These are phyloP conservation scores for Metarhizium robertsii DNA, from an alignment of 2,329 filamentous ascomycete genomes.

Conservation along the genomic window DNA sequence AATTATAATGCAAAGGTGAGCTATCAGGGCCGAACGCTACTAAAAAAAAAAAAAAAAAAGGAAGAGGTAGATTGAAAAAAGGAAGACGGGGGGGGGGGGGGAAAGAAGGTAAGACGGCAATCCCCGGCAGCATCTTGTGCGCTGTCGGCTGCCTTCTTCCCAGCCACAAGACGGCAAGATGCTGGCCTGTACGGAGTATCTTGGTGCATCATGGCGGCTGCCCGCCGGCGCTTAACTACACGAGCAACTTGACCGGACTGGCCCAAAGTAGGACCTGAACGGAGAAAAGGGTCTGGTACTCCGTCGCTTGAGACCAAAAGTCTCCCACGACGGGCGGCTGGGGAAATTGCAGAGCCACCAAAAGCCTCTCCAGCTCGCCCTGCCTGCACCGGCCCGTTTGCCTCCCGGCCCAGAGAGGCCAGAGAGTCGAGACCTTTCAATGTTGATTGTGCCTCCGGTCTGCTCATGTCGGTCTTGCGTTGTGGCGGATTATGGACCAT, in stretches of 20 bases:
- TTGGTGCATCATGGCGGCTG: background rate
- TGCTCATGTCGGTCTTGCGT: too few relatives aligned
- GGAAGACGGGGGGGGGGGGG: too few relatives aligned
- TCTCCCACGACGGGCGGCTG: background rate
- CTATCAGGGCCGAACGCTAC: background rate
- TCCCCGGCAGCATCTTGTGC: background rate
- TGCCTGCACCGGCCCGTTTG: background rate
- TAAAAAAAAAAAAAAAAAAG: background rate
- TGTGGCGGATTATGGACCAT: too few relatives aligned
- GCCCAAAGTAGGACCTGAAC: too few relatives aligned
- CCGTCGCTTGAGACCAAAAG: too few relatives aligned
- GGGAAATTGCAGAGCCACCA: background rate
- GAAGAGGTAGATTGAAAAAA: background rate
- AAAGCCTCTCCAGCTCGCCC: too few relatives aligned
- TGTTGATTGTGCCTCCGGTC: background rate
- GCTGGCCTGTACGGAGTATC: background rate
- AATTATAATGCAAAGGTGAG: background rate
- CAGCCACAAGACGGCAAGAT: background rate
- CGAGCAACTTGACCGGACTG: background rate
- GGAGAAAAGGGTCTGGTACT: too few relatives aligned
- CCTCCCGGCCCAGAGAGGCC: background rate
- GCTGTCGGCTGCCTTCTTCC: background rate
- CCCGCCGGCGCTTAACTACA: conserved; percentile 1
- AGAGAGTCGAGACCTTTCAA: background rate
- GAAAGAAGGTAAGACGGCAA: background rate